Percentiles rank a stretch among this genome's conserved stretches.
Conservation (phyloP, 805 yeast genomes). For the Osmozyma mogii region DNA sequence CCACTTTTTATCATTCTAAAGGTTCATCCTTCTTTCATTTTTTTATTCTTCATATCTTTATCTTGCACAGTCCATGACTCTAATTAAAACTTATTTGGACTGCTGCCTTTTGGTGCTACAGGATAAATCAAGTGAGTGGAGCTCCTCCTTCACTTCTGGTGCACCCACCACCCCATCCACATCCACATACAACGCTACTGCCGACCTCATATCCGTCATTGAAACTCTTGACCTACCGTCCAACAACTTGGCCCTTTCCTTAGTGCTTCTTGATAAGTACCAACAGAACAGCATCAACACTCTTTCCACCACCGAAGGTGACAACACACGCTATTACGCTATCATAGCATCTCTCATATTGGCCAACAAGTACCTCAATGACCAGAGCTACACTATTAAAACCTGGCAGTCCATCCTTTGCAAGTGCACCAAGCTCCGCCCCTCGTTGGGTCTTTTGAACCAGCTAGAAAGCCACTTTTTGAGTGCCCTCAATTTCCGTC, state of each 20-base stretch:
- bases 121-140: too few relatives aligned
- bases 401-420: conserved; percentile 1
- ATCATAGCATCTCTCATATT: conserved; percentile 11
- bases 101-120: conserved; percentile 8
- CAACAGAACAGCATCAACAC: conserved; percentile 7
- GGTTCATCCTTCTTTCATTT: too few relatives aligned
- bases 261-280: conserved; percentile 10
- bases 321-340: conserved; percentile 9
- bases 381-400: conserved; percentile 4
- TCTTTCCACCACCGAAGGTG: conserved; percentile 6
- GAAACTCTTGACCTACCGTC: conserved; percentile 11
- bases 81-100: conserved; percentile 7
- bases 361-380: conserved; percentile 5
- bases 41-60: too few relatives aligned
- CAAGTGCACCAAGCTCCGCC: conserved; percentile 6
- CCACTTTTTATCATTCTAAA: too few relatives aligned
- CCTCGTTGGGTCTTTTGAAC: conserved; percentile 10
- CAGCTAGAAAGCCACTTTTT: conserved; percentile 13
- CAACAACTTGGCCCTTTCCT: conserved; percentile 10
- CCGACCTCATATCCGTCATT: conserved; percentile 9
- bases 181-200: too few relatives aligned
- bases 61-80: conserved; percentile 3
- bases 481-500: conserved; percentile 8
- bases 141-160: too few relatives aligned
- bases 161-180: too few relatives aligned